phyloP scores from a whole-genome alignment of 2,329 filamentous ascomycete species.

The Stylonectria norvegica region DNA sequence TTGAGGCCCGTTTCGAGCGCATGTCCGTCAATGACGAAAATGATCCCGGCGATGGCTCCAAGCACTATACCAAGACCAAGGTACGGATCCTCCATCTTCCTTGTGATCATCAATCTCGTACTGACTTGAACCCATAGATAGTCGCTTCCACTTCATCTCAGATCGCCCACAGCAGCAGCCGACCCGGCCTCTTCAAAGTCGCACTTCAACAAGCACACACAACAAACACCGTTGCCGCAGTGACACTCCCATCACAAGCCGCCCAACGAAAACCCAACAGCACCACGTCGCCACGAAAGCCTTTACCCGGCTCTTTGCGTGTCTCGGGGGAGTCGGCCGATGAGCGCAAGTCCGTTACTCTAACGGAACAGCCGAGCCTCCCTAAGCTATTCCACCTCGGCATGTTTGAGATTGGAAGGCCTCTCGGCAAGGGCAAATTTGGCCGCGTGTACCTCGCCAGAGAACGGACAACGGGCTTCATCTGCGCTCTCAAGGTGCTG shows the following conservation, averaged over 20 bases:
- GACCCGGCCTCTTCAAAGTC: conserved; percentile 82
- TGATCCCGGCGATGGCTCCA: conserved; percentile 54
- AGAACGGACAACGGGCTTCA: conserved; percentile 73
- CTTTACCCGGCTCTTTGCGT: conserved; percentile 41
- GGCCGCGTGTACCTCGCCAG: conserved; percentile 81
- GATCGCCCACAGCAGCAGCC: conserved; percentile 52
- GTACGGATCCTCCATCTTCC: conserved; percentile 42
- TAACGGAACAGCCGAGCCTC: conserved; percentile 54
- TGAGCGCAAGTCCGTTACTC: conserved; percentile 49
- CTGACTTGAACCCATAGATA: background rate
- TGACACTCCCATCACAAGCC: conserved; percentile 65
- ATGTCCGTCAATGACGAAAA: conserved; percentile 90
- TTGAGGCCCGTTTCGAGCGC: conserved; percentile 87
- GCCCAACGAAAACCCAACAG: conserved; percentile 50
- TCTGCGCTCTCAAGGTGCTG: conserved; percentile 80
- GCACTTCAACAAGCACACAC: conserved; percentile 80
- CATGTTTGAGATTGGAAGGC: conserved; percentile 91
- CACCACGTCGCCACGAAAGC: conserved; percentile 50
- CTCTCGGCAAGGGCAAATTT: conserved; percentile 84
- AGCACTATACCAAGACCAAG: conserved; percentile 70
- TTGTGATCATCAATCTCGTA: background rate
- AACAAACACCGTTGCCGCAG: conserved; percentile 60
- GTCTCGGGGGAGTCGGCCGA: conserved; percentile 47
- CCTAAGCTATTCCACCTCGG: conserved; percentile 76
- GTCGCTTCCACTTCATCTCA: conserved; percentile 31